Base-by-base conservation (phyloP, 2,329 filamentous ascomycete genomes). In the Cladophialophora yegresii region DNA sequence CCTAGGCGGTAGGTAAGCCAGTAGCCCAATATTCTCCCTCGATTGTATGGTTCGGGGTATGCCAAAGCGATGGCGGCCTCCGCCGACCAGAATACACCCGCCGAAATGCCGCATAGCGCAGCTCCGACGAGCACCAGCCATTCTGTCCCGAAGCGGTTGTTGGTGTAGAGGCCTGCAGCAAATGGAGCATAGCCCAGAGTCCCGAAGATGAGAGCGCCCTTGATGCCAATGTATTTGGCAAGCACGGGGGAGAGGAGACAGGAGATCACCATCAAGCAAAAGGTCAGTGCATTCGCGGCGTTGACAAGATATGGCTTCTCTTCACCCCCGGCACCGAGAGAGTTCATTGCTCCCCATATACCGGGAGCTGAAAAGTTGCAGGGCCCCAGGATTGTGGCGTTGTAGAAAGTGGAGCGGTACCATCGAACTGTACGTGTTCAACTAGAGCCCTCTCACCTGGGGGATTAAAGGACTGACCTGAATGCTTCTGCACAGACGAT, bases 71-170 rank as follows among this genome's bases (percentile, higher is more conserved):
- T 89, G 0, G 89, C 88, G 0, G 87, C 87, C 75, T 92, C 89
- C 0, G 88, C 85, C 80, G 87, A 87, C 89, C 89, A 92, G 75
- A 91, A 91, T 0, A 91, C 80, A 0, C 89, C 89, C 0, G 89
- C 89, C 0, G 85, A 87, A 33, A 90, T 81, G 20, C 89, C 89
- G 67, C 89, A 91, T 0, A 89, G 78, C 0, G 87, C 87, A 0
- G 87, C 87, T 0, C 88, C 89, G 8, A 91, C 75, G 0, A 91
- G 80, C 0, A 87, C 82, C 9, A 91, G 81, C 89, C 89, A 92
- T 68, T 87, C 83, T 0, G 77, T 85, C 1, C 87, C 87, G 70
- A 83, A 91, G 0, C 88, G 82, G 72, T 90, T 91, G 75, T 91
- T 90, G 2, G 83, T 85, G 73, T 91, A 91, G 0, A 91, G 77